Percentiles rank a stretch among this genome's conserved stretches.
Conservation (phyloP, 306 rosid genomes). For the Citrullus amarus region DNA sequence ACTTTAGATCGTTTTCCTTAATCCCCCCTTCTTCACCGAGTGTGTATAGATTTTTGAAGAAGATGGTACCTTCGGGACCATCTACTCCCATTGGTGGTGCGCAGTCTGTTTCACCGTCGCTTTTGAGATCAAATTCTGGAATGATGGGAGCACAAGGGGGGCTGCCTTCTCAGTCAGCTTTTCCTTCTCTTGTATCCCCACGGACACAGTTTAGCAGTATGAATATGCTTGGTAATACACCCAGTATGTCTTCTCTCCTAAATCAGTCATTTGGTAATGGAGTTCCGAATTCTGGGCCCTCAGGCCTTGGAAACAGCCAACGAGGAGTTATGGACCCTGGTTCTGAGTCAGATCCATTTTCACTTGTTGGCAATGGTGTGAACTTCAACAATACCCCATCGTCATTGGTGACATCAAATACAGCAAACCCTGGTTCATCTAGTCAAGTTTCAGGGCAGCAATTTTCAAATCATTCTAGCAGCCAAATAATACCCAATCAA, state of each 20-base stretch:
- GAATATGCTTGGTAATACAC: conserved; percentile 67
- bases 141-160: conserved; percentile 83
- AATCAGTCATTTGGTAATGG: conserved; percentile 72
- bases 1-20: conserved; percentile 21
- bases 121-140: conserved; percentile 80
- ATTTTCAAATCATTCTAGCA: conserved; percentile 53
- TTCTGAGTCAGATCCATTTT: conserved; percentile 60
- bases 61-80: conserved; percentile 88
- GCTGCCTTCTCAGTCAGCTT: conserved; percentile 53
- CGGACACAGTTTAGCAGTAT: conserved; percentile 55
- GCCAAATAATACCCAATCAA: conserved; percentile 61
- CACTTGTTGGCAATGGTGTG: conserved; percentile 62
- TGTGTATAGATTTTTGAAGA: conserved; percentile 21
- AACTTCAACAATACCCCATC: conserved; percentile 45
- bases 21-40: conserved; percentile 17
- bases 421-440: conserved; percentile 50
- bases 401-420: conserved; percentile 42
- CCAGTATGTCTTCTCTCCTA: conserved; percentile 63
- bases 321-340: conserved; percentile 62
- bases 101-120: conserved; percentile 73
- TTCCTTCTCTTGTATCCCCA: conserved; percentile 61
- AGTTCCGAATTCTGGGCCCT: conserved; percentile 48
- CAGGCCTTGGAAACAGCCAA: conserved; percentile 66
- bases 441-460: conserved; percentile 75
- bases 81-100: conserved; percentile 71